Base-by-base conservation (phyloP, 306 rosid genomes). In the Crotalaria pallida region DNA sequence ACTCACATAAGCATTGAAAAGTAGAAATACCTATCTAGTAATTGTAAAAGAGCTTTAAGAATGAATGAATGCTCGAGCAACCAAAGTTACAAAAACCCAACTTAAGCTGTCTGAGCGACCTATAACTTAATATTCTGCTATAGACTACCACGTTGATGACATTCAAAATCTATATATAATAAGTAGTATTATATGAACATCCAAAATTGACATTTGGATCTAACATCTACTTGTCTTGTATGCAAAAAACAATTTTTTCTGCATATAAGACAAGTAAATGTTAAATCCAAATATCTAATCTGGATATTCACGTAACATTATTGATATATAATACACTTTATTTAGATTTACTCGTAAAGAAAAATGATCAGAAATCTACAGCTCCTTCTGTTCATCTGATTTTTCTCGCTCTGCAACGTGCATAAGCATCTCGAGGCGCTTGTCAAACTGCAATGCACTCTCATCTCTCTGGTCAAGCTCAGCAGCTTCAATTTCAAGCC, bases 401-500 rank as follows among this genome's bases (percentile, higher is more conserved):
- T 87, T 84, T 85, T 90, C 98, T 74, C 70, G 89, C 80, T 93
- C 89, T 16, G 96, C 98, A 49, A 90, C 86, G 57, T 82, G 51
- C 96, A 93, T 67, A 68, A 90, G 90, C 96, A 90, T 88, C 84
- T 88, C 96, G 2, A 93, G 94, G 71, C 96, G 96, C 74, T 88
- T 87, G 82, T 90, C 97, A 71, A 93, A 90, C 41, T 86, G 84
- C 50, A 93, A 74, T 38, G 97, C 98, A 68, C 98, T 93, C 81
- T 88, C 97, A 67, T 93, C 97, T 84, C 98, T 88, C 87, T 85
- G 6, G 73, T 93, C 97, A 63, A 93, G 97, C 81, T 90, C 98
- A 5, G 96, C 97, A 22, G 96, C 98, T 81, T 93, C 98, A 76
- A 88, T 89, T 84, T 88, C 97, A 59, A 90, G 98, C 98, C 98